Evolutionary conservation across 352 stramenopile species (phyloP).

Genomic region (Globisporangium canariense): DNA sequence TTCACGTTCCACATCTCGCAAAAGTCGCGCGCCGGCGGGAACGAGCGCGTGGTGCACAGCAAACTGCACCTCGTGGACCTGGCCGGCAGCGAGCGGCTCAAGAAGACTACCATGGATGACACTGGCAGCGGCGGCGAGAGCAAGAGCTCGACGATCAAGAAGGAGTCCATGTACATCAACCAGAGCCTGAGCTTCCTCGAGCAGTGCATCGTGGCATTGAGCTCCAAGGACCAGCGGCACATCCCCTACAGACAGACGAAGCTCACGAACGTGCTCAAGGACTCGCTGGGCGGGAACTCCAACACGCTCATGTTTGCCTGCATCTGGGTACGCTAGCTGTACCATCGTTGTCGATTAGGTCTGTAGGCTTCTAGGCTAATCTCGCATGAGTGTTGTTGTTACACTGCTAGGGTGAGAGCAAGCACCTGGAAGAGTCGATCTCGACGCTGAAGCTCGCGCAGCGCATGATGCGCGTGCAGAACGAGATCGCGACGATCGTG

Average conservation of each 20-base stretch:
- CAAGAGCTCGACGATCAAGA: slow-evolving; percentile 83
- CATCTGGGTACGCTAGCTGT: slow-evolving; percentile 61
- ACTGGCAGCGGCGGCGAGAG: slow-evolving; percentile 11
- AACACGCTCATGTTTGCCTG: slow-evolving; percentile 95
- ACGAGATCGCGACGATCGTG: slow-evolving; percentile 82
- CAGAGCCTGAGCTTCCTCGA: slow-evolving; percentile 94
- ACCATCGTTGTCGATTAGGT: neutral
- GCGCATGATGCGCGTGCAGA: slow-evolving; percentile 93
- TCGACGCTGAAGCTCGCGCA: slow-evolving; percentile 91
- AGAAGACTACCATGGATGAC: slow-evolving; percentile 89
- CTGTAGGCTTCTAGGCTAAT: slow-evolving; percentile 1
- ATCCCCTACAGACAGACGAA: slow-evolving; percentile 95
- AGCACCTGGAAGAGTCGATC: slow-evolving; percentile 92
- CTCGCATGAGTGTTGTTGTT: neutral
- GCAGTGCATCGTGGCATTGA: slow-evolving; percentile 92
- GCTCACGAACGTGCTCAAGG: slow-evolving; percentile 92
- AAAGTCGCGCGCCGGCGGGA: slow-evolving; percentile 67
- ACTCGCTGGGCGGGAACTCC: slow-evolving; percentile 94
- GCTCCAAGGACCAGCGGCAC: slow-evolving; percentile 62
- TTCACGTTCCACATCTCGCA: slow-evolving; percentile 92
- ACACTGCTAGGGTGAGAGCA: slow-evolving; percentile 61
- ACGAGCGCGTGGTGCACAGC: slow-evolving; percentile 76
- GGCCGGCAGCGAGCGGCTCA: slow-evolving; percentile 92
- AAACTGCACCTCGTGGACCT: slow-evolving; percentile 95
- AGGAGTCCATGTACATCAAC: slow-evolving; percentile 98